A percentile compares a stretch with the other conserved stretches of the same genome.
These are phyloP conservation scores for Pholiota adiposa DNA, from an alignment of 1,284 basidiomycete species.

Conservation along the genomic window DNA sequence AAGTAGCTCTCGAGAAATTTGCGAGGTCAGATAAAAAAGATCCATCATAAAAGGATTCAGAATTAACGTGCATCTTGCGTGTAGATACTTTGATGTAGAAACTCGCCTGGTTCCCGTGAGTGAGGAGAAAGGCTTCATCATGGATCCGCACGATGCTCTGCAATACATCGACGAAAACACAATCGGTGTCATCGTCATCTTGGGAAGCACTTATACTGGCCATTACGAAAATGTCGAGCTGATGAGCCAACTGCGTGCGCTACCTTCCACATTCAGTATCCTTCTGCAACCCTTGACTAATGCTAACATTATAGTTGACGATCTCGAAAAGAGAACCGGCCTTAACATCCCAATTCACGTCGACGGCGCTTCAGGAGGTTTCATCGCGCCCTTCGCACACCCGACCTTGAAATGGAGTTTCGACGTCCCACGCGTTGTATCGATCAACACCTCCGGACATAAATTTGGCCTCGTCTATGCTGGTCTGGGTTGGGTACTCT, in stretches of 20 bases:
- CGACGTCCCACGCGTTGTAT: constrained; percentile 64
- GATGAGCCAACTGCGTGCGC: constrained; percentile 58
- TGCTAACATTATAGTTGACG: constrained; percentile 46
- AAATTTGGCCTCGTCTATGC: constrained; percentile 71
- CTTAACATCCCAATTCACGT: constrained; percentile 66
- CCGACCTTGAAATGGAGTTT: constrained; percentile 73
- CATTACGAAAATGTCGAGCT: constrained; percentile 73
- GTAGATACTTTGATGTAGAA: constrained; percentile 70
- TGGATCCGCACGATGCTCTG: constrained; percentile 68
- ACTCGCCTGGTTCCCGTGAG: constrained; percentile 59
- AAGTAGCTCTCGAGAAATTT: constrained; percentile 73
- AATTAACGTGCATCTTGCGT: background rate
- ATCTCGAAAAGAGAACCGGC: constrained; percentile 65
- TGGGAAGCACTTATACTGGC: constrained; percentile 74
- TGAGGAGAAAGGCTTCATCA: constrained; percentile 56
- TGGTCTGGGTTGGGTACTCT: constrained; percentile 72
- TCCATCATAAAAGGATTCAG: background rate
- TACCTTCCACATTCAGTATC: background rate
- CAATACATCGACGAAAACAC: constrained; percentile 77
- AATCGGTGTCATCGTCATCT: constrained; percentile 62
- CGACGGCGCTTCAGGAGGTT: constrained; percentile 62
- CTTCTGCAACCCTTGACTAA: background rate
- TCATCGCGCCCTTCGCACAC: constrained; percentile 67
- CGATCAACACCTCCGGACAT: constrained; percentile 70
- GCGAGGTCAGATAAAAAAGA: constrained; percentile 35